Conservation (phyloP, 2,329 filamentous ascomycete species). For the Nectriaceae sp. region DNA sequence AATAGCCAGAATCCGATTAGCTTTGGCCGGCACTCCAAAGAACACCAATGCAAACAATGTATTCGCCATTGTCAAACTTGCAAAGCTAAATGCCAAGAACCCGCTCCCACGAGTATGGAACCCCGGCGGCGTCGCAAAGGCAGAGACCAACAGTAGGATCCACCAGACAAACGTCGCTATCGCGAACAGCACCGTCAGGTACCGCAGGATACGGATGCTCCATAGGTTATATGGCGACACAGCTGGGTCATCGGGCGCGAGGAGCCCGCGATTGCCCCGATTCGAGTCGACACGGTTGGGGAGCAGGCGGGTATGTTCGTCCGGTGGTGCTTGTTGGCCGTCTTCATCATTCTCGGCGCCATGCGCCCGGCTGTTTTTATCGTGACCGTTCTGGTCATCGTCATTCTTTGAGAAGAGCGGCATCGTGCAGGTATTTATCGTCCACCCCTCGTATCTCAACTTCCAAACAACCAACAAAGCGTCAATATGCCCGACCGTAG, state of each 20-base stretch:
- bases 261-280: constrained; percentile 32
- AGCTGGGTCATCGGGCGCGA: constrained; percentile 47
- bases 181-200: constrained; percentile 75
- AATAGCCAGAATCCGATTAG: constrained; percentile 72
- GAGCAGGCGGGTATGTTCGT: constrained; percentile 67
- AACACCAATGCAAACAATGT: constrained; percentile 80
- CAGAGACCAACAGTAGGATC: constrained; percentile 82
- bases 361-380: constrained; percentile 7
- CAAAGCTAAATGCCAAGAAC: constrained; percentile 86
- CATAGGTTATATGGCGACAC: constrained; percentile 94
- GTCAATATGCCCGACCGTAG: not conserved
- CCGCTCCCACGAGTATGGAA: constrained; percentile 87
- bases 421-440: constrained; percentile 23
- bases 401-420: constrained; percentile 36
- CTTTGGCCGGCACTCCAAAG: constrained; percentile 80
- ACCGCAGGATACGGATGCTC: constrained; percentile 80
- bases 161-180: constrained; percentile 86
- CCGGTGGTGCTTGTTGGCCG: constrained; percentile 33
- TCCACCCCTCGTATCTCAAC: not conserved
- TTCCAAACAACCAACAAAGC: too few relatives aligned
- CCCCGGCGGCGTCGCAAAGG: constrained; percentile 86
- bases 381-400: constrained; percentile 21
- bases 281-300: constrained; percentile 63
- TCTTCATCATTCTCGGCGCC: constrained; percentile 22
- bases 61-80: constrained; percentile 75